Percentiles rank a stretch among this genome's conserved stretches.
phyloP scores from a whole-genome alignment of 2,329 filamentous ascomycete genomes.

The Trichoderma koningiopsis region DNA sequence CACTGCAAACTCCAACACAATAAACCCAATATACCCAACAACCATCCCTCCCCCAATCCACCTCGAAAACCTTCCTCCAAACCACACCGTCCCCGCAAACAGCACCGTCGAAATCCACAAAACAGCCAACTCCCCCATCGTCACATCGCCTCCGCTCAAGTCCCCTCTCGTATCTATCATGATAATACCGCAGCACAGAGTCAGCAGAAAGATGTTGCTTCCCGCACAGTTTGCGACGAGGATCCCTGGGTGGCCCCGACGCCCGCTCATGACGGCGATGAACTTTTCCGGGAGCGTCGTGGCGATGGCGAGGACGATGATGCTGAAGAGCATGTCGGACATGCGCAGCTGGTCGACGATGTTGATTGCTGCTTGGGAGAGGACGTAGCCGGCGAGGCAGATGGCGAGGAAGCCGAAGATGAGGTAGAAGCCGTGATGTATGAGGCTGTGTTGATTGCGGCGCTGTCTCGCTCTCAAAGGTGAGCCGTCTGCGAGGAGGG shows the following conservation, averaged over 20 bases:
- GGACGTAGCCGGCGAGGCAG: constrained; percentile 51
- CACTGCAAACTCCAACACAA: constrained; percentile 21
- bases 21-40: constrained; percentile 25
- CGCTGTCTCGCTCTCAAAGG: background rate
- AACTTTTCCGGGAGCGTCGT: constrained; percentile 59
- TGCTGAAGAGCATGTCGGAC: constrained; percentile 50
- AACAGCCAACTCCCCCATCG: background rate
- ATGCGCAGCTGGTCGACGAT: constrained; percentile 46
- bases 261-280: constrained; percentile 51
- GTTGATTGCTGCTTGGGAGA: constrained; percentile 49
- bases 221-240: constrained; percentile 55
- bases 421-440: constrained; percentile 40
- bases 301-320: constrained; percentile 52
- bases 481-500: background rate
- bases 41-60: background rate
- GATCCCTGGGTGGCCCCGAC: constrained; percentile 50
- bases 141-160: background rate
- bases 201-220: constrained; percentile 57
- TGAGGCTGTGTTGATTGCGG: background rate
- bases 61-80: background rate
- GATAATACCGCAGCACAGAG: constrained; percentile 49
- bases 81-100: constrained; percentile 9
- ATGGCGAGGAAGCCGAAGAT: constrained; percentile 49
- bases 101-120: background rate
- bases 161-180: background rate